phyloP scores from a whole-genome alignment of 768 basidiomycete genomes.

The Mycena vulgaris region DNA sequence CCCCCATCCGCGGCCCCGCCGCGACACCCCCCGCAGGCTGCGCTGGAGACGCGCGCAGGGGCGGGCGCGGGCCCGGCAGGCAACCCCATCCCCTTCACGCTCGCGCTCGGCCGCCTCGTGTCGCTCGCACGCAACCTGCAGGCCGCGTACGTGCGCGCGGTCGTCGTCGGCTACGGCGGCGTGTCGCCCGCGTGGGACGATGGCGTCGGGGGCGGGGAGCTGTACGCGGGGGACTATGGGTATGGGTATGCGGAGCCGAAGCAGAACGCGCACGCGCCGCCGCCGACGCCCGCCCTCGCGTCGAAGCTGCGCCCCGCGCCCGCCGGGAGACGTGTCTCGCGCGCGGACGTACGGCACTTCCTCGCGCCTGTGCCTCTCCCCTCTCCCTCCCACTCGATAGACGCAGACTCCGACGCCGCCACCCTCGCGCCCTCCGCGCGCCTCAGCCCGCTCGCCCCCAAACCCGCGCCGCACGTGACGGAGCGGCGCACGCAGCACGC shows the following conservation, averaged over 20 bases:
- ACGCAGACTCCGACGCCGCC: not conserved
- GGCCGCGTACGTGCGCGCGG: slow-evolving; percentile 36
- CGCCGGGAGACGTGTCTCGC: slow-evolving; percentile 10
- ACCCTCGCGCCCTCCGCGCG: slow-evolving; percentile 27
- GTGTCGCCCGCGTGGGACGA: slow-evolving; percentile 12
- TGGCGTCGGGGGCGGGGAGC: not conserved
- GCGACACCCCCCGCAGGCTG: not conserved
- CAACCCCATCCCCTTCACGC: too few relatives aligned
- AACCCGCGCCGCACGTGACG: not conserved
- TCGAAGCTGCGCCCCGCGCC: not conserved
- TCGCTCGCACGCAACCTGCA: slow-evolving; percentile 35
- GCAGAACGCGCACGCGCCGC: not conserved
- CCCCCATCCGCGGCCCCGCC: not conserved
- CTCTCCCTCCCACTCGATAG: not conserved
- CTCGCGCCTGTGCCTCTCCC: not conserved
- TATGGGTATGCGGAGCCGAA: not conserved
- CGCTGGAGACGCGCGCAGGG: not conserved
- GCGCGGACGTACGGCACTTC: not conserved
- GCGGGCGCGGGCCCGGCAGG: too few relatives aligned
- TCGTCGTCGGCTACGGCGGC: slow-evolving; percentile 36
- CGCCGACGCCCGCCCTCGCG: slow-evolving; percentile 13
- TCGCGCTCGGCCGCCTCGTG: slow-evolving; percentile 27
- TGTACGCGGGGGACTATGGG: not conserved
- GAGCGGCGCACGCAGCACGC: slow-evolving; percentile 21
- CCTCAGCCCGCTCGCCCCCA: slow-evolving; percentile 15